phyloP scores from a whole-genome alignment of 1,284 basidiomycete species.

The Phenoliferia sp. region DNA sequence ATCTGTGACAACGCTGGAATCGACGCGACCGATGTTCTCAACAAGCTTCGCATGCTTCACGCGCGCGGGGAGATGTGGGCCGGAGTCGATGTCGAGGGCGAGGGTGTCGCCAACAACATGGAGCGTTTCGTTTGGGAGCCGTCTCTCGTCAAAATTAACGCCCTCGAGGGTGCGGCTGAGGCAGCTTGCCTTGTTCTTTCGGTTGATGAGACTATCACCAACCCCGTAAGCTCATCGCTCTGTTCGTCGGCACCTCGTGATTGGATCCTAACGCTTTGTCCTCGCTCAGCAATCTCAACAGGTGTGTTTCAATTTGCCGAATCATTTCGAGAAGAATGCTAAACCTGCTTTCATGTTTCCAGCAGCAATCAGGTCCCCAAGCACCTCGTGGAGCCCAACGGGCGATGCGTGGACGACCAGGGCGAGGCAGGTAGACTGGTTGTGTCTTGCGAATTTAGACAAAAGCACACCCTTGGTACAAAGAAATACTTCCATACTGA shows the following conservation, averaged over 20 bases:
- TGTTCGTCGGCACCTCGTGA: slow-evolving; percentile 2
- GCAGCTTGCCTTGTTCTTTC: slow-evolving; percentile 92
- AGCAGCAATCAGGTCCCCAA: slow-evolving; percentile 23
- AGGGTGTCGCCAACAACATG: slow-evolving; percentile 92
- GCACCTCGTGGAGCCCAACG: slow-evolving; percentile 13
- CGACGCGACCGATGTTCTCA: slow-evolving; percentile 94
- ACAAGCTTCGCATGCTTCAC: slow-evolving; percentile 96
- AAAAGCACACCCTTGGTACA: background rate
- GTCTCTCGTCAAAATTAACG: slow-evolving; percentile 90
- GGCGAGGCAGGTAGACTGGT: background rate
- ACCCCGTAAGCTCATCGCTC: slow-evolving; percentile 49
- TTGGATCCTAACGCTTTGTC: background rate
- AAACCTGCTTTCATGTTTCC: background rate
- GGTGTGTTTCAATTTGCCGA: background rate
- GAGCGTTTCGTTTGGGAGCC: slow-evolving; percentile 98
- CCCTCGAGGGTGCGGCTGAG: slow-evolving; percentile 88
- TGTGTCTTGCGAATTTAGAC: background rate
- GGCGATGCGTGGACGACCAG: background rate
- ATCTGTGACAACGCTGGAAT: slow-evolving; percentile 98
- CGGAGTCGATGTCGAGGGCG: slow-evolving; percentile 92
- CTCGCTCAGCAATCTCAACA: background rate
- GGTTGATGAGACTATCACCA: slow-evolving; percentile 90
- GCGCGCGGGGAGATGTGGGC: slow-evolving; percentile 80
- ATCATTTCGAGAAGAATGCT: background rate
- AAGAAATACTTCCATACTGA: no score